Base-by-base conservation (phyloP, 148 eudicot species). In the Amaranthus hypochondriacus region DNA sequence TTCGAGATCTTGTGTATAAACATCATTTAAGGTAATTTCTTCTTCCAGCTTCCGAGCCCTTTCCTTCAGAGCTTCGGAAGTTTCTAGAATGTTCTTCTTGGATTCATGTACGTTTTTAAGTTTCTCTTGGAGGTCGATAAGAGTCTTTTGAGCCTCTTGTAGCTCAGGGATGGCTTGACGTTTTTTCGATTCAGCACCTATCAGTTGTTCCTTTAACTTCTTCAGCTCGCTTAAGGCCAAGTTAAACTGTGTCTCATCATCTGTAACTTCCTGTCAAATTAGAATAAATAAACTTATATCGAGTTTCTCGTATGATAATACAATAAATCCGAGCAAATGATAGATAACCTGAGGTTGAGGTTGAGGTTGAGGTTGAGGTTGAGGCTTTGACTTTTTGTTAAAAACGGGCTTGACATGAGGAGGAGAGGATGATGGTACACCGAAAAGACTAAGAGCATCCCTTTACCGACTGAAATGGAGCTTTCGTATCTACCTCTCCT, bases 371-470 rank as follows among this genome's bases (percentile, higher is more conserved):
- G 18, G 18, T 12, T 90, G 93, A 5, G 84, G 81, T 12, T 79
- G 80, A 62, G 96, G 77, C 75, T 81, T 86, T 2, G 87, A 15
- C 69, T 80, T 87, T 59, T 81, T 88, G 48, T 62, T 53, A 21
- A 78, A 28, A 66, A 68, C 9, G 48, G 85, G 78, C 76, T 66
- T 78, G 6, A 73, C 48, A 63, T 71, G 83, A 8, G 90, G 87
- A 48, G 92, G 79, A 63, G 82, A 43, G 12, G 78, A 76, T 11
- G 73, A 74, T 48, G 66, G 78, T 58, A 86, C 96, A 54, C 91
- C 97, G 71, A 94, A 94, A 47, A 94, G 79, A 54, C 87, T 86
- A 9, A 89, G 91, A 9, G 96, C 99, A 39, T 94, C 97, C 97
- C 78, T 82, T 88, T 43, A 92, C 99, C 2, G 99, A 96, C 71